Evolutionary conservation across 495 filamentous ascomycete genomes (phyloP).

Genomic region (Hyaloscypha finlandica): DNA sequence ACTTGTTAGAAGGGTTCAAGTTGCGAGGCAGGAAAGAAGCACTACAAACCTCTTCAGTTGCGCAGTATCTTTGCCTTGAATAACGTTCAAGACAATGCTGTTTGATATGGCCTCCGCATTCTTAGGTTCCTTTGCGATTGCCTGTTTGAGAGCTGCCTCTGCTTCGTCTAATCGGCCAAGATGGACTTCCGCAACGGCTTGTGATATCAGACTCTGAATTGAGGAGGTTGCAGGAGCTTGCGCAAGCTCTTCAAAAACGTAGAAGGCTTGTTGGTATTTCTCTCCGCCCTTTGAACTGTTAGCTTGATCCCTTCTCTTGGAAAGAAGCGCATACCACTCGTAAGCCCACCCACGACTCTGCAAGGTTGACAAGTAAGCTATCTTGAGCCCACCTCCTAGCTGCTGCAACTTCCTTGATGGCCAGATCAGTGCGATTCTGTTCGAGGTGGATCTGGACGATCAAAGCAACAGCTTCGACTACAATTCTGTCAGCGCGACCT

Average conservation of each 20-base stretch:
- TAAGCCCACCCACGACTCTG: constrained; percentile 93
- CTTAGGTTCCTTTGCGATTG: constrained; percentile 69
- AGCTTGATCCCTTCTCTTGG: constrained; percentile 10
- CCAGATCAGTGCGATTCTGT: constrained; percentile 88
- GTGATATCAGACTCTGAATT: constrained; percentile 70
- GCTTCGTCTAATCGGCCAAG: constrained; percentile 88
- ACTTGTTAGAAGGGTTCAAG: constrained; percentile 24
- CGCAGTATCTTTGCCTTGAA: constrained; percentile 67
- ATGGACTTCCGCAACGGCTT: constrained; percentile 91
- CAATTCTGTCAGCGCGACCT: constrained; percentile 22
- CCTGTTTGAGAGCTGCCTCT: constrained; percentile 79
- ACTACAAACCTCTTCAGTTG: constrained; percentile 59
- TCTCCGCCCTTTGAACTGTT: constrained; percentile 71
- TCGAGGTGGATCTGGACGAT: constrained; percentile 89
- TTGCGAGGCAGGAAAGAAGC: constrained; percentile 5
- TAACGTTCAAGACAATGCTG: constrained; percentile 70
- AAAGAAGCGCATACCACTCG: constrained; percentile 65
- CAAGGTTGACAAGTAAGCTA: constrained; percentile 88
- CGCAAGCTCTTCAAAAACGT: constrained; percentile 97
- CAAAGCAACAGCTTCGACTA: constrained; percentile 66
- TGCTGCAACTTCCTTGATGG: constrained; percentile 83
- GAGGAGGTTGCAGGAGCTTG: constrained; percentile 75
- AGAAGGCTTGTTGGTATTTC: constrained; percentile 95
- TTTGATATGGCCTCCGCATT: constrained; percentile 79
- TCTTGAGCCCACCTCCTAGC: constrained; percentile 96